phyloP scores from a whole-genome alignment of 179 eudicot species.

The Nepenthes alata region DNA sequence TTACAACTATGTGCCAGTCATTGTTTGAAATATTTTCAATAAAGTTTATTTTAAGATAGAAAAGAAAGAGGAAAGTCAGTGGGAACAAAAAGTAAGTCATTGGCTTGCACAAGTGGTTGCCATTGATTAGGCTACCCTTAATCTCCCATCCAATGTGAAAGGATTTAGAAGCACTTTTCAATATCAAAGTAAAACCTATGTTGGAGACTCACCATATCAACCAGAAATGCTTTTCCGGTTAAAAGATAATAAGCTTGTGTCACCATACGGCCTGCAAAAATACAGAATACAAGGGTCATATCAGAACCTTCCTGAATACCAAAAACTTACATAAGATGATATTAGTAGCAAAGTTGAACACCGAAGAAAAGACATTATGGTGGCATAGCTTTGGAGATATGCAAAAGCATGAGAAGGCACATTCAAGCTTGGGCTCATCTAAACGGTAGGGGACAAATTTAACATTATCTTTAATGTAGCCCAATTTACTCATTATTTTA shows the following conservation, averaged over 20 bases:
- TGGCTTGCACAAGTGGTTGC: too few species aligned
- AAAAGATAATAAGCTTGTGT: conserved; percentile 38
- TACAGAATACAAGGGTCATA: not conserved
- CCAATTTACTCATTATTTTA: too few species aligned
- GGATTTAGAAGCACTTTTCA: too few species aligned
- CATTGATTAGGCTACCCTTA: too few species aligned
- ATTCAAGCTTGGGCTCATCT: not conserved
- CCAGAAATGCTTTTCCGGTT: conserved; percentile 30
- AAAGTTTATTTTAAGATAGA: too few species aligned
- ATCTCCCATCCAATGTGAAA: too few species aligned
- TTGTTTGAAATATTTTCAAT: too few species aligned
- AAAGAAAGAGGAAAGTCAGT: too few species aligned
- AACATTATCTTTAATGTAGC: not conserved
- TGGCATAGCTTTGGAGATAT: too few species aligned
- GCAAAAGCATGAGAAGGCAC: not conserved
- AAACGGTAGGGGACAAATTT: not conserved
- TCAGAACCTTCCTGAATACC: not conserved
- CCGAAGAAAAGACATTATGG: not conserved
- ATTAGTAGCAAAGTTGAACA: not conserved
- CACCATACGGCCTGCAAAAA: conserved; percentile 47
- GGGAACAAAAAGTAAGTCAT: too few species aligned
- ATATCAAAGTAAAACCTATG: not conserved
- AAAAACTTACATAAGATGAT: not conserved
- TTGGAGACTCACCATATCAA: conserved; percentile 10
- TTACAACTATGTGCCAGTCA: too few species aligned